Conservation (phyloP, 176 grass and related monocot species). For the Secale cereale region DNA sequence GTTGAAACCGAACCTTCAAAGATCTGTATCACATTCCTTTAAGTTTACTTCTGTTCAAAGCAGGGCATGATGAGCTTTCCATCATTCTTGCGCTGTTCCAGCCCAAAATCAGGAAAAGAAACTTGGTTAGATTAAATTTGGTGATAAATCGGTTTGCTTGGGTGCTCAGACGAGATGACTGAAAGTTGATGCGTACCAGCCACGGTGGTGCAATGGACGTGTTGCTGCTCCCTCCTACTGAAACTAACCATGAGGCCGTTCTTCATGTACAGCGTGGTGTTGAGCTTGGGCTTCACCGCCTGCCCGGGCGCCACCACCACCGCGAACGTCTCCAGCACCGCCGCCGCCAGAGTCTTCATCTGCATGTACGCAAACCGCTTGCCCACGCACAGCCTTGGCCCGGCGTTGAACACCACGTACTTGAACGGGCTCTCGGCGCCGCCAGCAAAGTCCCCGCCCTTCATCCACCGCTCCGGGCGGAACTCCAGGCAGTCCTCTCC, state of each 20-base stretch:
- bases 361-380: slow-evolving; percentile 90
- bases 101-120: not conserved
- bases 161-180: not conserved
- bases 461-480: slow-evolving; percentile 69
- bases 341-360: slow-evolving; percentile 81
- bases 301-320: slow-evolving; percentile 59
- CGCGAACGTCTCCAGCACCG: slow-evolving; percentile 49
- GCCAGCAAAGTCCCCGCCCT: slow-evolving; percentile 32
- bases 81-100: slow-evolving; percentile 5
- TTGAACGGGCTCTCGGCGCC: slow-evolving; percentile 65
- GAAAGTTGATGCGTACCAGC: slow-evolving; percentile 2
- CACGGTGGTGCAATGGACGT: not conserved
- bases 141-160: not conserved
- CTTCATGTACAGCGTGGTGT: slow-evolving; percentile 86
- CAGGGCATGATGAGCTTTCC: not conserved
- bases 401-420: slow-evolving; percentile 88
- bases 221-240: slow-evolving; percentile 22
- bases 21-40: not conserved
- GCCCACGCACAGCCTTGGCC: slow-evolving; percentile 75
- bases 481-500: slow-evolving; percentile 59
- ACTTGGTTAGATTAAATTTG: no score
- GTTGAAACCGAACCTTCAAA: not conserved
- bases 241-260: slow-evolving; percentile 63
- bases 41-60: not conserved
- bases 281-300: slow-evolving; percentile 68